Evolutionary conservation across 768 basidiomycete genomes (phyloP).

Genomic region (Cystofilobasidium bisporidii): DNA sequence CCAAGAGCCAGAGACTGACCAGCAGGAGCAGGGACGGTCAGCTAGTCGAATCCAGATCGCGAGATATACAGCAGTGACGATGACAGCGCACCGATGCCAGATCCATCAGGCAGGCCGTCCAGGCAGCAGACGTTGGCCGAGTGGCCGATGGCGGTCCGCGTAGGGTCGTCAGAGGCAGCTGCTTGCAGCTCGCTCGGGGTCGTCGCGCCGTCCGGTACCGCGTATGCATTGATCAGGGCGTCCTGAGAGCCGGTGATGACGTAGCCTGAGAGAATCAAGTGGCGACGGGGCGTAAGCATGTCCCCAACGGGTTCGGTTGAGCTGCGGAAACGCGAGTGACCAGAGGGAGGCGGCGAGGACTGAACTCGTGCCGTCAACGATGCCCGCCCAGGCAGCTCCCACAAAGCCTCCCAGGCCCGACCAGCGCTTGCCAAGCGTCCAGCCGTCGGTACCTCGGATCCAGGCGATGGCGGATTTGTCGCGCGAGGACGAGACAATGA

Average conservation of each 20-base stretch:
- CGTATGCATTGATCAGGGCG: constrained; percentile 67
- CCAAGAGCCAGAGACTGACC: constrained; percentile 91
- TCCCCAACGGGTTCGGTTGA: constrained; percentile 20
- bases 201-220: constrained; percentile 32
- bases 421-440: constrained; percentile 45
- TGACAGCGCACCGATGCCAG: constrained; percentile 45
- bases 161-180: constrained; percentile 58
- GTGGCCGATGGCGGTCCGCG: constrained; percentile 77
- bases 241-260: constrained; percentile 84
- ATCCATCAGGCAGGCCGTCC: constrained; percentile 56
- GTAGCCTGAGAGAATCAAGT: constrained; percentile 52
- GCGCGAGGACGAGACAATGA: constrained; percentile 81
- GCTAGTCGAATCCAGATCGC: no score
- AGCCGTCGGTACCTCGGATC: constrained; percentile 42
- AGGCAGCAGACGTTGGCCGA: constrained; percentile 81
- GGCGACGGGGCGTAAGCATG: background rate
- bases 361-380: constrained; percentile 47
- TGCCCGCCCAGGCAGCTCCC: constrained; percentile 68
- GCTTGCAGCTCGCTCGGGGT: constrained; percentile 46
- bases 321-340: constrained; percentile 18
- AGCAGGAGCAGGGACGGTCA: background rate
- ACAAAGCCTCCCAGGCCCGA: constrained; percentile 43
- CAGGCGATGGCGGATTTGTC: constrained; percentile 85
- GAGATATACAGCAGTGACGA: background rate
- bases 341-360: no score